phyloP scores from a whole-genome alignment of 2,329 filamentous ascomycete species.

The Hypomyces rosellus region DNA sequence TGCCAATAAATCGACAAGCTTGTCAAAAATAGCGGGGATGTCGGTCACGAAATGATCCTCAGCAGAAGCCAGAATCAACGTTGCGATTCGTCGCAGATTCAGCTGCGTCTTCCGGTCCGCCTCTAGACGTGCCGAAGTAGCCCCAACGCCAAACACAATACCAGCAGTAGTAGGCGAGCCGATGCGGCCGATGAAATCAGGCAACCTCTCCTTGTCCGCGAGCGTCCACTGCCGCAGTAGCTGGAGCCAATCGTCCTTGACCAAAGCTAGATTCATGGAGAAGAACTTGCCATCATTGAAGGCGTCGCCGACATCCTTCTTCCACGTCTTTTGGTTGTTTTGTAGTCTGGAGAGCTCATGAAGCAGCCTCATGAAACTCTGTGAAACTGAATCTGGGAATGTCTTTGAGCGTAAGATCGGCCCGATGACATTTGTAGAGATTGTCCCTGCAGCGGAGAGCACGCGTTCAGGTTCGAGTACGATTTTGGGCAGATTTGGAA shows the following conservation, averaged over 20 bases:
- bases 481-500: slow-evolving; percentile 75
- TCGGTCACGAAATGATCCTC: slow-evolving; percentile 76
- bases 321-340: slow-evolving; percentile 83
- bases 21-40: slow-evolving; percentile 67
- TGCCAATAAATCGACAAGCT: slow-evolving; percentile 75
- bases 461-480: slow-evolving; percentile 83
- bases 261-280: slow-evolving; percentile 56
- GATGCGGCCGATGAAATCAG: slow-evolving; percentile 72
- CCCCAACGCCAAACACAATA: slow-evolving; percentile 97
- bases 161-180: slow-evolving; percentile 84
- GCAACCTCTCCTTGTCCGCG: slow-evolving; percentile 80
- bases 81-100: slow-evolving; percentile 74
- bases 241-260: slow-evolving; percentile 72
- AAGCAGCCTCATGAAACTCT: slow-evolving; percentile 64
- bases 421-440: slow-evolving; percentile 76
- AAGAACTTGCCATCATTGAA: slow-evolving; percentile 91
- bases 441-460: slow-evolving; percentile 66
- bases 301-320: slow-evolving; percentile 83
- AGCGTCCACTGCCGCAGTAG: slow-evolving; percentile 78
- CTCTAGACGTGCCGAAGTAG: slow-evolving; percentile 86
- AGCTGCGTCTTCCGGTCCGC: slow-evolving; percentile 90
- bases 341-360: slow-evolving; percentile 71
- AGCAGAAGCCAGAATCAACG: slow-evolving; percentile 69
- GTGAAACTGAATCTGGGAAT: slow-evolving; percentile 80
- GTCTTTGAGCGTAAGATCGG: slow-evolving; percentile 76